Conservation (phyloP, 2,329 filamentous ascomycete species). For the Graphiopsis chlorocephala region DNA sequence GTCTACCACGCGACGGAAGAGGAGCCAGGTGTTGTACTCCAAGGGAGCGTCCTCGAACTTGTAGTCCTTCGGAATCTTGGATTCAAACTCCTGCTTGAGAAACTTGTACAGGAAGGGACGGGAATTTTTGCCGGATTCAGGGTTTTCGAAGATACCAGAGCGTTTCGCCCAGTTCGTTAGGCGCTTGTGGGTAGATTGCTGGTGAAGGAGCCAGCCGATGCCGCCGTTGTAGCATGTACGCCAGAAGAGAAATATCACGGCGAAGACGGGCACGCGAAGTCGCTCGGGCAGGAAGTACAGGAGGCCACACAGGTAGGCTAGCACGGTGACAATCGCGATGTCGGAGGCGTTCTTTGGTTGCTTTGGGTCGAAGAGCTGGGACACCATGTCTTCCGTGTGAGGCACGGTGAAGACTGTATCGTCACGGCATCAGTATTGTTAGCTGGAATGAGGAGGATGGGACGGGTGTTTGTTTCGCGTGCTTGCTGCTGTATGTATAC, state of each 20-base stretch:
- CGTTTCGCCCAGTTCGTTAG: conserved; percentile 85
- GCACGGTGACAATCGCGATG: conserved; percentile 71
- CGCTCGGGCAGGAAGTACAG: conserved; percentile 69
- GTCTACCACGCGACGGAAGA: conserved; percentile 93
- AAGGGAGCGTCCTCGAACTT: conserved; percentile 87
- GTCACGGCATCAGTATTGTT: conserved; percentile 25
- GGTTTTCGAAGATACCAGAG: conserved; percentile 81
- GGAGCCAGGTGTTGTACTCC: conserved; percentile 98
- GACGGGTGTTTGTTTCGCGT: not conserved
- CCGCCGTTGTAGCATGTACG: conserved; percentile 87
- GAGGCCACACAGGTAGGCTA: conserved; percentile 70
- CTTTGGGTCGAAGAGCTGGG: conserved; percentile 88
- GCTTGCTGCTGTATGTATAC: conserved; percentile 15
- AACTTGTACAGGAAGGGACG: conserved; percentile 78
- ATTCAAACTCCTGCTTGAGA: conserved; percentile 85
- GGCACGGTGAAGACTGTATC: conserved; percentile 86
- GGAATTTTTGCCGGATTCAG: conserved; percentile 75
- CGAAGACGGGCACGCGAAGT: conserved; percentile 74
- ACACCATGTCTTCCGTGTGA: conserved; percentile 98
- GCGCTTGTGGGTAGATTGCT: conserved; percentile 84
- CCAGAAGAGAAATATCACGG: conserved; percentile 86
- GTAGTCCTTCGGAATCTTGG: conserved; percentile 92
- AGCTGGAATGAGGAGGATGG: not conserved
- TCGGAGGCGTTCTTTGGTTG: conserved; percentile 96
- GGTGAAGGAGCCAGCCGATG: conserved; percentile 83